Evolutionary conservation across 2,329 filamentous ascomycete species (phyloP).

Genomic region (Phialophora chinensis): DNA sequence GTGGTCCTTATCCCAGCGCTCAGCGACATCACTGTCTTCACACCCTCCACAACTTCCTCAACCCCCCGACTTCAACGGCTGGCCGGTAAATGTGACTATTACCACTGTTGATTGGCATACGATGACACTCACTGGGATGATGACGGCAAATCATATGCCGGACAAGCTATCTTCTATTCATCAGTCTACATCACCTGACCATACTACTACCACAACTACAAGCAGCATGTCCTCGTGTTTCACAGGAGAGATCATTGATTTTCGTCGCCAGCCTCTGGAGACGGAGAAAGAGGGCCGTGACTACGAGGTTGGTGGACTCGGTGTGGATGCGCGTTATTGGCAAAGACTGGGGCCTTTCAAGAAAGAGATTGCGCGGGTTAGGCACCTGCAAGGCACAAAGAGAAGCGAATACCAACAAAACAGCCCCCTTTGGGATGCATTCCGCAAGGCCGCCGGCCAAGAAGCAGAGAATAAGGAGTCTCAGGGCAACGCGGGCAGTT

Average conservation of each 20-base stretch:
- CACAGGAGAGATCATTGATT: constrained; percentile 73
- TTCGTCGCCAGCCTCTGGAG: constrained; percentile 57
- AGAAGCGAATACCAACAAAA: constrained; percentile 31
- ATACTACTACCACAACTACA: constrained; percentile 40
- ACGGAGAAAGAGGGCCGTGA: constrained; percentile 51
- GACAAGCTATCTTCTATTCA: constrained; percentile 36
- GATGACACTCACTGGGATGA: constrained; percentile 70
- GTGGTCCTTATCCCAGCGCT: constrained; percentile 39
- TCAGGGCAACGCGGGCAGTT: not conserved
- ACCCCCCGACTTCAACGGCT: constrained; percentile 56
- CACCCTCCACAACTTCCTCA: constrained; percentile 41
- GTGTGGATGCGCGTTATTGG: constrained; percentile 57
- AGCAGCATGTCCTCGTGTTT: constrained; percentile 68
- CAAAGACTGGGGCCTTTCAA: constrained; percentile 56
- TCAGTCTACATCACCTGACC: constrained; percentile 27
- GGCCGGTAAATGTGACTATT: constrained; percentile 71
- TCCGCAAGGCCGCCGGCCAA: constrained; percentile 28
- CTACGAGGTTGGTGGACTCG: constrained; percentile 49
- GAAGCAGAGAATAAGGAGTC: constrained; percentile 40
- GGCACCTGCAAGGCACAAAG: constrained; percentile 26
- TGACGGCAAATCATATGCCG: constrained; percentile 73
- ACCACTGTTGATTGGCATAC: constrained; percentile 65
- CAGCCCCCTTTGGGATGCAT: constrained; percentile 34
- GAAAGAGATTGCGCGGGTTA: constrained; percentile 48
- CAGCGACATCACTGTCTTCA: constrained; percentile 16